These are phyloP conservation scores for Fraxinus pennsylvanica DNA, from an alignment of 257 asterid genomes.

Conservation along the genomic window DNA sequence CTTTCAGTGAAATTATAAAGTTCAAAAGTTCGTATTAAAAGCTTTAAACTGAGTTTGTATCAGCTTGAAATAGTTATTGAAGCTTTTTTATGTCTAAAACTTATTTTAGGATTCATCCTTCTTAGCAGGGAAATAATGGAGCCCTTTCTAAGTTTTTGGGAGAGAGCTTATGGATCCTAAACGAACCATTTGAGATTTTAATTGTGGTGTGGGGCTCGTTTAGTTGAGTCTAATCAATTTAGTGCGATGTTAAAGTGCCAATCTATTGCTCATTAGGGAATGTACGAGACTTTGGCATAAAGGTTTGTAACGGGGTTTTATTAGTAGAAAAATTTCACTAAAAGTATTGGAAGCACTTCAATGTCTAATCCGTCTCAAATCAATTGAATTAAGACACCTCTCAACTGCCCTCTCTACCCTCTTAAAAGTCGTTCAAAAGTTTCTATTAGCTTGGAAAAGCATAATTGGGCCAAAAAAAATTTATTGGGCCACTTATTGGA, in stretches of 20 bases:
- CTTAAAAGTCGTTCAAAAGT: background rate
- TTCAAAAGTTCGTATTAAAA: background rate
- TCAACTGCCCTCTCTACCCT: background rate
- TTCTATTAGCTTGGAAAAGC: background rate
- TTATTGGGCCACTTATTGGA: too few relatives aligned
- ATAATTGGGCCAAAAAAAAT: too few relatives aligned
- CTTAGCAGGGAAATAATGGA: conserved; percentile 23
- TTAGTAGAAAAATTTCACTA: too few relatives aligned
- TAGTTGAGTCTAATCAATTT: conserved; percentile 74
- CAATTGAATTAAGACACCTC: too few relatives aligned
- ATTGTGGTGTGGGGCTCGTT: conserved; percentile 24
- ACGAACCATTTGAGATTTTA: conserved; percentile 40
- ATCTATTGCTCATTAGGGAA: conserved; percentile 34
- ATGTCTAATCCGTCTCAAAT: background rate
- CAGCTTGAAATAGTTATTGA: too few relatives aligned
- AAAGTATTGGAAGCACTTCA: conserved; percentile 5
- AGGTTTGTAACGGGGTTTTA: background rate
- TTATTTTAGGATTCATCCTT: too few relatives aligned
- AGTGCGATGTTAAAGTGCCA: conserved; percentile 20
- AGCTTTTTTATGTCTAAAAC: too few relatives aligned
- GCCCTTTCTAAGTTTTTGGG: conserved; percentile 19
- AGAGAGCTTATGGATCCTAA: conserved; percentile 41
- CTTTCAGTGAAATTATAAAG: background rate
- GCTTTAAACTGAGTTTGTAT: too few relatives aligned
- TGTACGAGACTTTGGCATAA: conserved; percentile 11